Base-by-base conservation (phyloP, 148 eudicot genomes). In the Camellia japonica region DNA sequence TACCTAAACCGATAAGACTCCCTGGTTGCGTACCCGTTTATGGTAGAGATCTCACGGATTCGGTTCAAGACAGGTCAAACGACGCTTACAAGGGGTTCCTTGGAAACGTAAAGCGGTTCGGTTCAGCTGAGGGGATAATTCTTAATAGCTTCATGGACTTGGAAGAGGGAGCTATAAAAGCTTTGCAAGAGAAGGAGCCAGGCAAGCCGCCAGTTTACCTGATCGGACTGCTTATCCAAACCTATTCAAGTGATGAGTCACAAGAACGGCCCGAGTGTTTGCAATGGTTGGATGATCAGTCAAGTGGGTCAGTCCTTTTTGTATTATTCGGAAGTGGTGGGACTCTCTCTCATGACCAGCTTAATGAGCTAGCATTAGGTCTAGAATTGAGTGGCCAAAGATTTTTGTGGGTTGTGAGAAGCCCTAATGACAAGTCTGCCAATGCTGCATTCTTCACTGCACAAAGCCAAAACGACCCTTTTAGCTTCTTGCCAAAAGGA, bases 251-350 rank as follows among this genome's bases (percentile, higher is more conserved):
- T 44, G 38, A 47, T 19, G 79, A 59, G 23, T 7, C 7, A 12
- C 23, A 23, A 23, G 74, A 74, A 18, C 76, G 76, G 30, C 67
- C 73, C 8, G 71, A 71, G 2, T 74, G 82, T 61, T 8, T 85
- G 43, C 69, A 4, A 16, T 87, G 89, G 87, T 77, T 87, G 60
- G 85, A 85, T 52, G 54, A 74, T 68, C 84, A 85, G 55, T 84
- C 90, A 79, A 73, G 42, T 68, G 82, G 86, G 0, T 84, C 88
- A 9, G 90, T 88, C 6, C 20, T 88, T 43, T 88, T 82, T 44
- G 84, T 88, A 0, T 83, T 86, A 0, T 86, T 88, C 74, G 90
- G 90, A 5, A 88, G 90, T 77, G 87, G 88, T 67, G 90, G 90
- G 73, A 73, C 88, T 68, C 82, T 83, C 1, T 81, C 83, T 4